Evolutionary conservation across 495 filamentous ascomycete species (phyloP).

Genomic region (Astrothelium subdiscretum): DNA sequence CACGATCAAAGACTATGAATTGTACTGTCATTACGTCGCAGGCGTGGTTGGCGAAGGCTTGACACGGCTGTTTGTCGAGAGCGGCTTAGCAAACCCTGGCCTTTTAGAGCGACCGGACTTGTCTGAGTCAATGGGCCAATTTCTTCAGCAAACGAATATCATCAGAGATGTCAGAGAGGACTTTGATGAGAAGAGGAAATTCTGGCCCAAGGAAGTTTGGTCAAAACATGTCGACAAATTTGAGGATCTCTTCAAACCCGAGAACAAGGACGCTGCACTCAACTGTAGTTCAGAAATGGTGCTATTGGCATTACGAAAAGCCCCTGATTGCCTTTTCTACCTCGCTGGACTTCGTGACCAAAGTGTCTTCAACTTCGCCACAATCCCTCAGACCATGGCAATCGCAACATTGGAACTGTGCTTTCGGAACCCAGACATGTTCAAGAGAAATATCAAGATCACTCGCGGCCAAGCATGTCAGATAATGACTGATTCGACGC

Average conservation of each 20-base stretch:
- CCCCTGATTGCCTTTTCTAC: constrained; percentile 91
- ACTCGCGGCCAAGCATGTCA: constrained; percentile 88
- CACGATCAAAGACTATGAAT: constrained; percentile 78
- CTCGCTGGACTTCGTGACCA: constrained; percentile 92
- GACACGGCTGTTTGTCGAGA: constrained; percentile 83
- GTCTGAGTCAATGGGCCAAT: constrained; percentile 91
- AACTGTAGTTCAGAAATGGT: constrained; percentile 94
- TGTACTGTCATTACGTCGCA: constrained; percentile 97
- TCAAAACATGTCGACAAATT: constrained; percentile 83
- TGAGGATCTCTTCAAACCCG: constrained; percentile 75
- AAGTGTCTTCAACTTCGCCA: constrained; percentile 98
- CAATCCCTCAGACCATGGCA: constrained; percentile 97
- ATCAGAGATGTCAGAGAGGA: constrained; percentile 93
- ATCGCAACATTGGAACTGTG: constrained; percentile 87
- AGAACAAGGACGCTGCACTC: constrained; percentile 67
- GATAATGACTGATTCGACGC: constrained; percentile 83
- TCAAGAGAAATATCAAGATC: constrained; percentile 86
- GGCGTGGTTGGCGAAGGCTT: constrained; percentile 89
- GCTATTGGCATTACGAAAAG: constrained; percentile 73
- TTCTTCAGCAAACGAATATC: constrained; percentile 97
- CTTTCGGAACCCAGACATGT: constrained; percentile 85
- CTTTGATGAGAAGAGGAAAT: constrained; percentile 63
- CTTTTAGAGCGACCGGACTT: constrained; percentile 67
- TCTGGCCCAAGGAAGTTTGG: constrained; percentile 95
- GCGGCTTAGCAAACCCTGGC: constrained; percentile 73